Base-by-base conservation (phyloP, 805 yeast species). In the Crinitomyces ghanaensis region DNA sequence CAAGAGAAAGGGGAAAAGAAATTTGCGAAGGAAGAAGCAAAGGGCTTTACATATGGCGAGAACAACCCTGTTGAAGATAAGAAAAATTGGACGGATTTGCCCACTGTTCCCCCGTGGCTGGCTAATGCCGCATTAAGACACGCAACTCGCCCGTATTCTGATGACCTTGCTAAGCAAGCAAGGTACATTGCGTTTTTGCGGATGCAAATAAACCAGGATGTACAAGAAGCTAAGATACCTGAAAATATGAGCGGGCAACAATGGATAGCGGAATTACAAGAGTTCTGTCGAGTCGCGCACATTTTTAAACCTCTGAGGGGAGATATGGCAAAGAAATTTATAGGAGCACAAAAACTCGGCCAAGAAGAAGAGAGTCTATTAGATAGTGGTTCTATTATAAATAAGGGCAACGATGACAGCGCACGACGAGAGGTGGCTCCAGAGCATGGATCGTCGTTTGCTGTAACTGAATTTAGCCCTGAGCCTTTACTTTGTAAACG, bases 401-500 rank as follows among this genome's bases (percentile, higher is more conserved):
- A n/a, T n/a, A n/a, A n/a, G n/a, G n/a, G n/a, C n/a, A n/a, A n/a
- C n/a, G n/a, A n/a, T n/a, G n/a, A n/a, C n/a, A n/a, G n/a, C n/a
- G n/a, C n/a, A n/a, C n/a, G n/a, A n/a, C n/a, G n/a, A n/a, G n/a
- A n/a, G n/a, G n/a, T n/a, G n/a, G n/a, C n/a, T n/a, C n/a, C n/a
- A n/a, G n/a, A n/a, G n/a, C n/a, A n/a, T n/a, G n/a, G n/a, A n/a
- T n/a, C n/a, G n/a, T n/a, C n/a, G n/a, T 17, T 13, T 6, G 19
- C 26, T 3, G 33, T 34, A 4, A 32, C 34, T 11, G 21, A 23
- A 2, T 51, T 46, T 35, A 25, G 27, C 3, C 54, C 56, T 3
- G 40, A 36, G 9, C 24, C 41, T 8, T 36, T 51, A 12, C 43
- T 51, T 3, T 45, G 51, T 35, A 51, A 51, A 23, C 37, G 56